A percentile compares a stretch with the other conserved stretches of the same genome.
Evolutionary conservation across 139 green algal species (phyloP).

Genomic region (Chlamydomonas sp.): DNA sequence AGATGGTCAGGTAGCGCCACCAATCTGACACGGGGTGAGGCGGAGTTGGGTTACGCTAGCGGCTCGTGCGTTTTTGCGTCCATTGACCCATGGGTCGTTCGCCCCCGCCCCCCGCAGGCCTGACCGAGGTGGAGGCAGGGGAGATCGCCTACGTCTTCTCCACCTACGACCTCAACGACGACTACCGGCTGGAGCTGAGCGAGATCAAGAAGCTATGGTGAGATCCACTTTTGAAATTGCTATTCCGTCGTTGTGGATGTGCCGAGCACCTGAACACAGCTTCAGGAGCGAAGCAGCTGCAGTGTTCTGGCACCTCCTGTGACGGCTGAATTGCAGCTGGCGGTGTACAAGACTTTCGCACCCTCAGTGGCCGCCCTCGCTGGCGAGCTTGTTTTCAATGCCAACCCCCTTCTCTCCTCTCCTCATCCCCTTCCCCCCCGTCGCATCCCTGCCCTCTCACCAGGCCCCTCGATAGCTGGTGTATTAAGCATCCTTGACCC

Average conservation of each 20-base stretch:
- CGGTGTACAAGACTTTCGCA: too few relatives aligned
- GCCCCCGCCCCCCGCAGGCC: neutral
- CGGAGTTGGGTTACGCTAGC: too few relatives aligned
- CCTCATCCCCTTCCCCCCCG: neutral
- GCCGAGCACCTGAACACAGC: too few relatives aligned
- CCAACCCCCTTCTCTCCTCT: neutral
- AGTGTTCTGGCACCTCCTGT: too few relatives aligned
- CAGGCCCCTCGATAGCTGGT: too few relatives aligned
- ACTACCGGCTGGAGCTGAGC: conserved; percentile 63
- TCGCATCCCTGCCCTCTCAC: neutral
- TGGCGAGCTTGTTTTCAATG: neutral
- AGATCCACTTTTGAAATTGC: neutral
- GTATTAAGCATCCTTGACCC: neutral
- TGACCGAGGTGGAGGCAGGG: conserved; percentile 71
- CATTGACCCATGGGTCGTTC: too few relatives aligned
- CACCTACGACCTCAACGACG: conserved; percentile 72
- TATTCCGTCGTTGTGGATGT: neutral
- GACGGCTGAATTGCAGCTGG: too few relatives aligned
- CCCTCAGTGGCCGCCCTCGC: too few relatives aligned
- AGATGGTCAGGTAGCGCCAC: too few relatives aligned
- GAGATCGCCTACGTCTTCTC: conserved; percentile 82
- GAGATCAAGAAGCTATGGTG: conserved; percentile 72
- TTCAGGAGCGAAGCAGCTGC: too few relatives aligned
- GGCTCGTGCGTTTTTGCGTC: too few relatives aligned
- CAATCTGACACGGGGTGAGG: too few relatives aligned